Evolutionary conservation across 73 alveolate genomes (phyloP).

Genomic region (Paramecium primaurelia): DNA sequence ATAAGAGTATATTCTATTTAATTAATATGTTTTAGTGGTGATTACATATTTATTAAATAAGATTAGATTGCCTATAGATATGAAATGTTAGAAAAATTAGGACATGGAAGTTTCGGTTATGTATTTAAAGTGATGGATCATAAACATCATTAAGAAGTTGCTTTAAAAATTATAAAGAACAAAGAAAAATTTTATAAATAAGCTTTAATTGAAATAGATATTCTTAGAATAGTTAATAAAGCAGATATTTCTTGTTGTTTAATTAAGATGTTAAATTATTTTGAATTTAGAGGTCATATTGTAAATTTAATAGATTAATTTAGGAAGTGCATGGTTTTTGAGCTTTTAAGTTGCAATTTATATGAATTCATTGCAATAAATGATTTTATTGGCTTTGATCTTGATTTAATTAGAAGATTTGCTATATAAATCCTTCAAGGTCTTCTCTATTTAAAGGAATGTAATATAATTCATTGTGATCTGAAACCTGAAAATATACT

Average conservation of each 20-base stretch:
- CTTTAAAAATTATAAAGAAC: constrained; percentile 84
- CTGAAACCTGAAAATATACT: constrained; percentile 91
- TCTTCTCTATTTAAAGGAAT: constrained; percentile 67
- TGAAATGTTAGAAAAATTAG: constrained; percentile 84
- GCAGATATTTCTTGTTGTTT: constrained; percentile 55
- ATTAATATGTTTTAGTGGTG: constrained; percentile 67
- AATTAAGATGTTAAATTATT: constrained; percentile 73
- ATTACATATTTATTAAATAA: constrained; percentile 67
- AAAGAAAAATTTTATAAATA: constrained; percentile 72
- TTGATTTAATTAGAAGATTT: constrained; percentile 83
- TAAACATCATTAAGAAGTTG: constrained; percentile 73
- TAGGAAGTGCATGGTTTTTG: constrained; percentile 68
- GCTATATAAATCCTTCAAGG: constrained; percentile 84
- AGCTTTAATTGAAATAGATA: constrained; percentile 81
- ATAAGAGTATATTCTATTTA: not conserved
- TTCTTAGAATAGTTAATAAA: constrained; percentile 65
- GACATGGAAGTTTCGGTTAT: constrained; percentile 93
- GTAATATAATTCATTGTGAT: constrained; percentile 86
- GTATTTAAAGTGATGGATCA: constrained; percentile 87
- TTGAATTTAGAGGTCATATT: constrained; percentile 76
- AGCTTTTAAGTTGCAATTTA: constrained; percentile 73
- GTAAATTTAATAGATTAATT: constrained; percentile 53
- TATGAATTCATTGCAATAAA: constrained; percentile 85
- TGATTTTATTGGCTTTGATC: constrained; percentile 82
- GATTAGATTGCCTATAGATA: constrained; percentile 88